phyloP scores from a whole-genome alignment of 371 early-diverging fungal genomes.

The Parasitella parasitica region DNA sequence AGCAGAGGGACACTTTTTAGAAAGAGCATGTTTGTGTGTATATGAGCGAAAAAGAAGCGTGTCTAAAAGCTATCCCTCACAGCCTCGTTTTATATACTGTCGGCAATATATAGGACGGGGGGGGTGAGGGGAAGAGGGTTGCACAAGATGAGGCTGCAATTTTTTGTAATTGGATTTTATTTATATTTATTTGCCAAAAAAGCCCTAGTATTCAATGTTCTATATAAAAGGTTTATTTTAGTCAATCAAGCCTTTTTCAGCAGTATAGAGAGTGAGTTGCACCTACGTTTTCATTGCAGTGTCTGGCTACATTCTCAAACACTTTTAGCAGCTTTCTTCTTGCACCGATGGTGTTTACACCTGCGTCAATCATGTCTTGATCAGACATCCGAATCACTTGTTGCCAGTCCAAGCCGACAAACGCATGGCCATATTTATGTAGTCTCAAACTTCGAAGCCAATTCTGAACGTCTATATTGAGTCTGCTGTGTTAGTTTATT shows the following conservation, averaged over 20 bases:
- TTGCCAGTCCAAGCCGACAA: constrained; percentile 85
- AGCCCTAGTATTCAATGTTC: constrained; percentile 10
- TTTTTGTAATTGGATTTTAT: neutral
- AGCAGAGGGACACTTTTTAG: constrained; percentile 4
- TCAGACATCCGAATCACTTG: constrained; percentile 86
- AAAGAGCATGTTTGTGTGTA: neutral
- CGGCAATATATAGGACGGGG: neutral
- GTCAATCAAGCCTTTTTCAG: too few relatives aligned
- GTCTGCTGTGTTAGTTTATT: neutral
- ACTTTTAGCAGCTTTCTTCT: constrained; percentile 94
- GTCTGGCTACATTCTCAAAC: constrained; percentile 81
- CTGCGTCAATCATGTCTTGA: constrained; percentile 78
- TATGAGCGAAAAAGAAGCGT: neutral
- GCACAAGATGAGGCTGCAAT: constrained; percentile 8
- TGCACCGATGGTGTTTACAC: constrained; percentile 93
- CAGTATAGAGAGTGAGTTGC: too few relatives aligned
- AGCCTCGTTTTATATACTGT: neutral
- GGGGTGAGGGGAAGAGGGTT: too few relatives aligned
- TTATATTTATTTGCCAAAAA: neutral
- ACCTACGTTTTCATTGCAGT: constrained; percentile 49
- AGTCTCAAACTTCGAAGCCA: constrained; percentile 91
- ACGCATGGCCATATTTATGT: constrained; percentile 92
- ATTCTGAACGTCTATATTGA: constrained; percentile 75
- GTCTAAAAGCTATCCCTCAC: neutral
- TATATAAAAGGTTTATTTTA: neutral